phyloP scores from a whole-genome alignment of 768 basidiomycete species.

The Neoboletus magnificus region DNA sequence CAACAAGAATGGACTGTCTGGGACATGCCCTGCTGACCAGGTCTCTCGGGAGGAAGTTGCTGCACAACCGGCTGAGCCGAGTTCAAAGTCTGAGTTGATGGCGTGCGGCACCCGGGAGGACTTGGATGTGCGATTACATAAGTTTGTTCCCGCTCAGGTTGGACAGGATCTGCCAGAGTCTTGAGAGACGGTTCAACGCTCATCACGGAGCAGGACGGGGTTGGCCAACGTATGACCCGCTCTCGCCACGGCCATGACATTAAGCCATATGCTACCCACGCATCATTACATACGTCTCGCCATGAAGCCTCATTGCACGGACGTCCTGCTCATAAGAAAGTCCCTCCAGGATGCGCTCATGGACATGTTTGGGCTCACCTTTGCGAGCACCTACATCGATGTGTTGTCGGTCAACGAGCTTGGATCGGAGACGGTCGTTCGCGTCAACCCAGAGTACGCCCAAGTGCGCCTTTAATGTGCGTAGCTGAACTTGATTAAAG shows the following conservation, averaged over 20 bases:
- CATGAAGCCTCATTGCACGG: conserved; percentile 28
- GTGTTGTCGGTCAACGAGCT: conserved; percentile 46
- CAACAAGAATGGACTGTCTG: conserved; percentile 35
- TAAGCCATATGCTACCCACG: conserved; percentile 20
- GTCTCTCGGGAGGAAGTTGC: not conserved
- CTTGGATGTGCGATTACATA: conserved; percentile 22
- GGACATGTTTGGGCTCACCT: conserved; percentile 53
- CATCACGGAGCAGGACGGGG: not conserved
- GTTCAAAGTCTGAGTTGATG: conserved; percentile 9
- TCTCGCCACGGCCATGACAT: conserved; percentile 8
- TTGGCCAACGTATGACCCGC: not conserved
- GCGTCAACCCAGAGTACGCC: conserved; percentile 20
- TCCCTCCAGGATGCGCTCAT: conserved; percentile 51
- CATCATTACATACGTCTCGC: conserved; percentile 24
- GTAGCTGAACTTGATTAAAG: conserved; percentile 11
- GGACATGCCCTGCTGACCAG: conserved; percentile 13
- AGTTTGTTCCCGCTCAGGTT: not conserved
- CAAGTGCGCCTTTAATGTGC: not conserved
- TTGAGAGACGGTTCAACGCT: not conserved
- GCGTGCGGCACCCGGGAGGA: conserved; percentile 10
- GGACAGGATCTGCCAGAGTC: not conserved
- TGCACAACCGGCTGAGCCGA: not conserved
- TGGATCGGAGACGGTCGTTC: conserved; percentile 24
- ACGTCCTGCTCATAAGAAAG: conserved; percentile 50
- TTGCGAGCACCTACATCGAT: conserved; percentile 53